These are phyloP conservation scores for Stygiomarasmius scandens DNA, from an alignment of 1,284 basidiomycete species.

Conservation along the genomic window DNA sequence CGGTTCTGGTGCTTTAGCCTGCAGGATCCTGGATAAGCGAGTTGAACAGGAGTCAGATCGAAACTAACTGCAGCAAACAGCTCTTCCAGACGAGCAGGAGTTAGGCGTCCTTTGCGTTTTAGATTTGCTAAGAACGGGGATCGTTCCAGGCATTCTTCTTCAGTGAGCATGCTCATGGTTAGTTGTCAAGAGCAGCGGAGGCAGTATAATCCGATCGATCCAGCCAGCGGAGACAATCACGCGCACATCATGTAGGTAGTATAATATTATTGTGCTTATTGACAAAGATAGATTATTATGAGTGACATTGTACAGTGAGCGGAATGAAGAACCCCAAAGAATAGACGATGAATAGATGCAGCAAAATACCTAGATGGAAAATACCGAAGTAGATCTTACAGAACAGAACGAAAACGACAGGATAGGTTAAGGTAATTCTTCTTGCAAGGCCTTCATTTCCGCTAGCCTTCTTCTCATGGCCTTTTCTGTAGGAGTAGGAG, in stretches of 20 bases:
- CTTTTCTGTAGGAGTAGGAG: conserved; percentile 87
- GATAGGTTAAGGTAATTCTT: conserved; percentile 51
- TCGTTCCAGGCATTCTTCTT: background rate
- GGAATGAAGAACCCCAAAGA: too few relatives aligned
- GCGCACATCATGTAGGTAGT: too few relatives aligned
- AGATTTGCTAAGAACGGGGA: background rate
- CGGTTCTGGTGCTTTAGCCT: background rate
- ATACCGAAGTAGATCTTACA: background rate
- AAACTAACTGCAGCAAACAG: background rate
- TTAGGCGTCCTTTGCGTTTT: background rate
- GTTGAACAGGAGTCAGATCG: background rate
- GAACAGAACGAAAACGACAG: background rate
- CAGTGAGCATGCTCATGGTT: background rate
- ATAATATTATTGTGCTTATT: too few relatives aligned
- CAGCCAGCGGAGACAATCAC: too few relatives aligned
- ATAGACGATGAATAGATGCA: too few relatives aligned
- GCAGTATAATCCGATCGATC: too few relatives aligned
- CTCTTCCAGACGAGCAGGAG: background rate
- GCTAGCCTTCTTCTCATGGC: conserved; percentile 82
- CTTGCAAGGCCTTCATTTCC: conserved; percentile 72
- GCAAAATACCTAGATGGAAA: background rate
- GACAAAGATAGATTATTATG: too few relatives aligned
- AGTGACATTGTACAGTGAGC: too few relatives aligned
- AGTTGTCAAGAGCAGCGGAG: background rate
- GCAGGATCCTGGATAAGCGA: background rate